These are phyloP conservation scores for Allomyces javanicus DNA, from an alignment of 192 early-diverging fungal genomes.

Conservation along the genomic window DNA sequence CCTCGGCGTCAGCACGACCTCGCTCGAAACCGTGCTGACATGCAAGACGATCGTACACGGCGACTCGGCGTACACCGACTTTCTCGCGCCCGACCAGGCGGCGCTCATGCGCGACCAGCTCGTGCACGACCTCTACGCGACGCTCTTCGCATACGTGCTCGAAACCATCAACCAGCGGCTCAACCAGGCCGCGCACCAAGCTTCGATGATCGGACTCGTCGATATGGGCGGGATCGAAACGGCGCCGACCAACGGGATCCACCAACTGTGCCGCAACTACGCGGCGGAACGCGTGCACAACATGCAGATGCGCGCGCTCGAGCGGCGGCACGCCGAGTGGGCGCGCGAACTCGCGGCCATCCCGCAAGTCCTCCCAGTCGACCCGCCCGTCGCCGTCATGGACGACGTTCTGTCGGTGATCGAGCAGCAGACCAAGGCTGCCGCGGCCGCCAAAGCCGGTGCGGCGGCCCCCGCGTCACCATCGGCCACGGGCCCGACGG, in stretches of 20 bases:
- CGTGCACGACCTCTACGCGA: constrained; percentile 57
- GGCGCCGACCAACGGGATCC: background rate
- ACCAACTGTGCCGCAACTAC: constrained; percentile 1
- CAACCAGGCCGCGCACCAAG: constrained; percentile 31
- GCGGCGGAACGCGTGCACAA: constrained; percentile 58
- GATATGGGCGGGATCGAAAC: background rate
- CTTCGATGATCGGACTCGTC: constrained; percentile 39
- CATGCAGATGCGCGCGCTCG: constrained; percentile 47
- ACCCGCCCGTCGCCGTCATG: no score
- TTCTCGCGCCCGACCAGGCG: constrained; percentile 53
- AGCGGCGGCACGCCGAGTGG: constrained; percentile 42
- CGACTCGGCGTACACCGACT: constrained; percentile 61
- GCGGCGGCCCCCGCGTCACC: background rate
- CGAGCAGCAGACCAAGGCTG: background rate
- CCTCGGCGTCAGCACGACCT: constrained; percentile 49
- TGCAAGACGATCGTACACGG: constrained; percentile 68
- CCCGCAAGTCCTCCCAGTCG: constrained; percentile 8
- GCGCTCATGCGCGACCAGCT: constrained; percentile 48
- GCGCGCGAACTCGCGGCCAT: constrained; percentile 30
- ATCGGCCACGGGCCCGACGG: background rate
- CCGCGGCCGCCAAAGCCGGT: background rate
- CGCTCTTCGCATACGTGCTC: constrained; percentile 63
- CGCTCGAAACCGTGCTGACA: constrained; percentile 57
- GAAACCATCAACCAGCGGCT: constrained; percentile 67
- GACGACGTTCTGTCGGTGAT: no score